Base-by-base conservation (phyloP, 805 yeast species). In the Kodamaea hsintzibuensis region DNA sequence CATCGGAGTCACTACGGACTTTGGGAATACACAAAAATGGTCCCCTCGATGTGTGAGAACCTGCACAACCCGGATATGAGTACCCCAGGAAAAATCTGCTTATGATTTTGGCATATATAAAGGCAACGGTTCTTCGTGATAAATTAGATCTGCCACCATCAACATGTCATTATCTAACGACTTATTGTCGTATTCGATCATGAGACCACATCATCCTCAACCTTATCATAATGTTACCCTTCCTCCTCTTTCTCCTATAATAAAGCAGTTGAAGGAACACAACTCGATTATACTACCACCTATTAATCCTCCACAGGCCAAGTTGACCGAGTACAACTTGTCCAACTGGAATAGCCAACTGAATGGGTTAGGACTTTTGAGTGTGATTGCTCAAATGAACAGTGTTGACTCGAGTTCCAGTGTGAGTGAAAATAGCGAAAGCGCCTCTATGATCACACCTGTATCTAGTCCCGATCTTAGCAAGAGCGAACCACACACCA, bases 121-220 rank as follows among this genome's bases (percentile, higher is more conserved):
- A 33, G 38, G 19, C 17, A 10, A 8, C 14, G 42, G 22, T 38
- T 2, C 30, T 22, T 6, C 14, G 18, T 48, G 39, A 42, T 38
- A 42, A 7, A 9, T 19, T 6, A 14, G 19, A 14, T 22, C 25
- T 22, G 25, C 37, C 27, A 8, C 22, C 33, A 7, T 17, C 13
- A 50, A 42, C 51, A 58, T 54, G 43, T 66, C 66, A 64, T 60
- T 67, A 47, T 62, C 71, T 16, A 67, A 65, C 63, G 79, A 74
- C 56, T 68, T 74, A 45, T 62, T 73, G 54, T 61, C 71, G 49
- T 74, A 74, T 56, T 74, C 78, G 37, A 74, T 74, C 52, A 73
- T 74, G 77, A 63, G 51, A 22, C 40, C 51, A 10, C 45, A 48
- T 30, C 22, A 19, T 8, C 50, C 40, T 19, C 50, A 47, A 8